A percentile compares a stretch with the other conserved stretches of the same genome.
phyloP scores from a whole-genome alignment of 306 rosid genomes.

The Gastrolobium villosum region DNA sequence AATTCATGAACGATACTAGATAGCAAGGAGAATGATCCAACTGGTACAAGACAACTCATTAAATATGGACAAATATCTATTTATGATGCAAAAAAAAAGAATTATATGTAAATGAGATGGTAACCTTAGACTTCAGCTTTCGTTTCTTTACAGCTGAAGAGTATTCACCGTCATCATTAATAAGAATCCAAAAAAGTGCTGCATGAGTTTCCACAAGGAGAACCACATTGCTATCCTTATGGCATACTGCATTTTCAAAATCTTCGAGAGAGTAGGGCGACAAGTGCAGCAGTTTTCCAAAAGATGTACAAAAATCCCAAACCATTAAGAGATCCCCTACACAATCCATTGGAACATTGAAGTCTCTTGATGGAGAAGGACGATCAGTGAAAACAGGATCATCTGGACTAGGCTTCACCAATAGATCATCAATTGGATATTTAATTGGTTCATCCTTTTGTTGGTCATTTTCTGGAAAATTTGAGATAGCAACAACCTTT shows the following conservation, averaged over 20 bases:
- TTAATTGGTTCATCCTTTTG: constrained; percentile 64
- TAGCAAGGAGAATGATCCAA: constrained; percentile 9
- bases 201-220: constrained; percentile 95
- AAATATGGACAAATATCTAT: constrained; percentile 10
- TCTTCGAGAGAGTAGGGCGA: constrained; percentile 87
- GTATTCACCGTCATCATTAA: constrained; percentile 66
- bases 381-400: constrained; percentile 82
- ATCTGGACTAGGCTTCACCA: constrained; percentile 79
- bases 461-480: constrained; percentile 61
- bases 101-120: constrained; percentile 31
- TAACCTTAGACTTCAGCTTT: constrained; percentile 72
- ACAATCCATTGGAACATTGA: constrained; percentile 75
- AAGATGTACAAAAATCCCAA: constrained; percentile 92
- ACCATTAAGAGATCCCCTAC: constrained; percentile 89
- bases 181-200: constrained; percentile 81
- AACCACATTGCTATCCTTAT: constrained; percentile 74
- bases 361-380: constrained; percentile 82
- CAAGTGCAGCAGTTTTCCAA: constrained; percentile 73
- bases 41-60: constrained; percentile 8
- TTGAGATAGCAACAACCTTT: constrained; percentile 29
- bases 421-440: constrained; percentile 93
- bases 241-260: constrained; percentile 88
- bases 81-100: constrained; percentile 41
- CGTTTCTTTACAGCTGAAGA: constrained; percentile 61
- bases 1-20: constrained; percentile 20